Evolutionary conservation across 169 alveolate species (phyloP), one percentile per base, ranked within the genome.

Genomic region (Eimeria maxima): DNA sequence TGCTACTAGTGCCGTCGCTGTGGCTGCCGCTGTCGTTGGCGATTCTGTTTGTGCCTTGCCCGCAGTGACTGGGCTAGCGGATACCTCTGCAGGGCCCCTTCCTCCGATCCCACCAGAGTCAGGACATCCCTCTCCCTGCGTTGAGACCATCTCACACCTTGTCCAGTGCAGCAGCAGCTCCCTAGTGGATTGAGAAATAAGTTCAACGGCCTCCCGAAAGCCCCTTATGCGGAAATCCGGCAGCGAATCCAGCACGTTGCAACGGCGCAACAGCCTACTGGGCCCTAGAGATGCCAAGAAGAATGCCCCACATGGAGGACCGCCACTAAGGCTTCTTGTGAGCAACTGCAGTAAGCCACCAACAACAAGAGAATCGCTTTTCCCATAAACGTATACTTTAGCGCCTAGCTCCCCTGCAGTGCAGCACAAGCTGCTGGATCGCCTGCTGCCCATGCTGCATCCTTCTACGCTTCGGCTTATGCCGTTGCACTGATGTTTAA

Each of bases 311-410:
- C 95, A 67, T 4, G 86, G 95, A 13, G 83, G 29, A 6, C 86
- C 67, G 73, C 86, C 83, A 69, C 71, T 88, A 57, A 69, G 83
- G 95, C 95, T 69, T 24, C 71, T 14, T 16, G 86, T 24, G 18
- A 88, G 95, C 83, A 88, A 29, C 53, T 88, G 86, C 67, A 88
- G 69, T n/a, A 88, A 45, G 14, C 86, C 86, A 27, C 93, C 93
- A 86, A 86, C 93, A 45, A 86, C 57, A 53, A 86, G 93, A 5
- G 93, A 86, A 60, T 86, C 93, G 47, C 93, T 86, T 45, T 55
- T 60, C 80, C 80, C 78, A 27, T 47, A 69, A 29, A 86, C 86
- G 55, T 63, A 24, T 78, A 69, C 95, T 14, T 24, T 24, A 44
- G 55, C 86, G 20, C 95, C 57, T 20, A 47, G 55, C 53, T 38